phyloP scores from a whole-genome alignment of 768 basidiomycete genomes.

The Lactifluus piperatus region DNA sequence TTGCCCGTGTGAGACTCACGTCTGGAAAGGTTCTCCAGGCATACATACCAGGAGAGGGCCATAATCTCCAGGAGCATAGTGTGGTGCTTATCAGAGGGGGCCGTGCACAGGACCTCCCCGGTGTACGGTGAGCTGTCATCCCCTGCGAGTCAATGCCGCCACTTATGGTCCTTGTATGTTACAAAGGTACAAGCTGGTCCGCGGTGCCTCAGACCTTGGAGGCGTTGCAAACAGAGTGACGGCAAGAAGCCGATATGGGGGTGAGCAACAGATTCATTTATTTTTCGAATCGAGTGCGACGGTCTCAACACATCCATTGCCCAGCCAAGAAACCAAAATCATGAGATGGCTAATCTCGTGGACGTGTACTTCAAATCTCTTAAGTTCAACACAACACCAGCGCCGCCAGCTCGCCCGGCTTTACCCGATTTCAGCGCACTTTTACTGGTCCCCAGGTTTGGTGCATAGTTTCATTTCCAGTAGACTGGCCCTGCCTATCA shows the following conservation, averaged over 20 bases:
- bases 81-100: conserved; percentile 95
- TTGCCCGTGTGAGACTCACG: conserved; percentile 85
- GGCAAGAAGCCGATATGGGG: conserved; percentile 87
- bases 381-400: not conserved
- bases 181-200: conserved; percentile 84
- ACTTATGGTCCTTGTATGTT: not conserved
- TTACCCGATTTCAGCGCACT: not conserved
- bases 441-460: not conserved
- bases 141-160: not conserved
- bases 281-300: not conserved
- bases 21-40: conserved; percentile 86
- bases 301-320: not conserved
- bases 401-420: not conserved
- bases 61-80: conserved; percentile 95
- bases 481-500: not conserved
- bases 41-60: conserved; percentile 95
- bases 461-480: not conserved
- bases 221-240: conserved; percentile 79
- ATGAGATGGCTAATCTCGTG: not conserved
- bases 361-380: too few species aligned
- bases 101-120: conserved; percentile 93
- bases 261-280: conserved; percentile 33
- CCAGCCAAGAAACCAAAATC: conserved; percentile 14
- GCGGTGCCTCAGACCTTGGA: conserved; percentile 86
- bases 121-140: conserved; percentile 65